Conservation (phyloP, 352 stramenopile genomes). For the Globisporangium rhizosaccharum region DNA sequence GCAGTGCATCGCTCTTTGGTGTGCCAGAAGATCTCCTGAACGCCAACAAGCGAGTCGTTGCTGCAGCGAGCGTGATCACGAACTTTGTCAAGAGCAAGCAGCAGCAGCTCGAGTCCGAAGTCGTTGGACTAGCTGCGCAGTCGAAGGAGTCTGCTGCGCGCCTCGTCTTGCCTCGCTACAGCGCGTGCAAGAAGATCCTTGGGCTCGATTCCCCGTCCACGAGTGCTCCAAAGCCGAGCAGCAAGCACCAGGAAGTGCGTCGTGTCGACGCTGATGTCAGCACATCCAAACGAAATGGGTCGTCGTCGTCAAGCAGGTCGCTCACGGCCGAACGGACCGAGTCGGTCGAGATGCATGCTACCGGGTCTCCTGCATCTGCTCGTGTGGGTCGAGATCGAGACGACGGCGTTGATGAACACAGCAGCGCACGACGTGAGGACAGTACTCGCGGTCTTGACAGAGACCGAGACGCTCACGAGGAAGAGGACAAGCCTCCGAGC, state of each 20-base stretch:
- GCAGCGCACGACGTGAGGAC: no score
- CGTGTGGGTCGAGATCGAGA: background rate
- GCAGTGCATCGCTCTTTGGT: slow-evolving; percentile 7
- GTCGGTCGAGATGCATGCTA: background rate
- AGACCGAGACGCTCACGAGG: no score
- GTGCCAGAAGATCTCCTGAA: slow-evolving; percentile 19
- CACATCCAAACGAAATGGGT: background rate
- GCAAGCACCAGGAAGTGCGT: background rate
- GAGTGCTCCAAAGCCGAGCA: background rate
- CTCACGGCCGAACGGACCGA: background rate
- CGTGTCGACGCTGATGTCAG: background rate
- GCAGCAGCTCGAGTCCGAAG: slow-evolving; percentile 31
- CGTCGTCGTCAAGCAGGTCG: slow-evolving; percentile 5
- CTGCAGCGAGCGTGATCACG: slow-evolving; percentile 25
- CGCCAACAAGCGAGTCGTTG: slow-evolving; percentile 21
- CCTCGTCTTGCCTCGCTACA: slow-evolving; percentile 29
- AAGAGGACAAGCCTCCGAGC: no score
- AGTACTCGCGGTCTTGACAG: no score
- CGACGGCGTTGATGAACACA: background rate
- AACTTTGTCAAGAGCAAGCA: slow-evolving; percentile 37
- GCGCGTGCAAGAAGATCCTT: slow-evolving; percentile 28
- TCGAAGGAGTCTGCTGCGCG: slow-evolving; percentile 34
- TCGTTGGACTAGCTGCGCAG: slow-evolving; percentile 26
- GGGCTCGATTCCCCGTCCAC: slow-evolving; percentile 3
- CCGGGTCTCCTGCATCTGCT: background rate